Evolutionary conservation across 2,329 filamentous ascomycete genomes (phyloP).

Genomic region (Hymenotorrendiella dingleyae): DNA sequence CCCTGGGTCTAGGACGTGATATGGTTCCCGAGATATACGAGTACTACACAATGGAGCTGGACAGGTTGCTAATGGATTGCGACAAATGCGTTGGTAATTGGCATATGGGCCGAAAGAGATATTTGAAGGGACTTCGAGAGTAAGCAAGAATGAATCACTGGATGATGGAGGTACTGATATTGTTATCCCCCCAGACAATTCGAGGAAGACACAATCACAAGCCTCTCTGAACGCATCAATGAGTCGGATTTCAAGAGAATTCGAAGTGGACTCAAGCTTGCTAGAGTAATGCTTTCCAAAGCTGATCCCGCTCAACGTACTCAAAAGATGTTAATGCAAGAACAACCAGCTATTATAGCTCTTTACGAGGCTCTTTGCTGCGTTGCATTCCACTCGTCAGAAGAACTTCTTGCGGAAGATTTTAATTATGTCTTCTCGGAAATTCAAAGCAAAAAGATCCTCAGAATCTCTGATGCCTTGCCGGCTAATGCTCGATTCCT

Average conservation of each 20-base stretch:
- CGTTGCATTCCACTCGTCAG: constrained; percentile 62
- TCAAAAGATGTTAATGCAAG: constrained; percentile 30
- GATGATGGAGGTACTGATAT: constrained; percentile 7
- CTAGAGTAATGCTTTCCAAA: constrained; percentile 44
- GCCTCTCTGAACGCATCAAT: constrained; percentile 52
- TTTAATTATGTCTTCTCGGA: constrained; percentile 82
- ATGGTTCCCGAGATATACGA: constrained; percentile 52
- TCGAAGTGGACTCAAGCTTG: constrained; percentile 50
- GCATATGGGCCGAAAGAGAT: constrained; percentile 60
- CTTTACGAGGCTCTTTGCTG: constrained; percentile 88
- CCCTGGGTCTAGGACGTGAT: constrained; percentile 61
- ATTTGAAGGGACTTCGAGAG: constrained; percentile 58
- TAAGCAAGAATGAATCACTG: constrained; percentile 32
- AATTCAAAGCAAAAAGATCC: constrained; percentile 70
- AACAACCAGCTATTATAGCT: constrained; percentile 62
- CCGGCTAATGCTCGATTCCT: constrained; percentile 82
- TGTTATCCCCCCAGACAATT: constrained; percentile 21
- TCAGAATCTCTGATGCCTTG: constrained; percentile 69
- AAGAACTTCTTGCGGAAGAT: constrained; percentile 21
- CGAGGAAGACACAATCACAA: constrained; percentile 43
- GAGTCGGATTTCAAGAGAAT: constrained; percentile 57
- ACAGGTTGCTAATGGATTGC: constrained; percentile 55
- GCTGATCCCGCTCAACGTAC: constrained; percentile 22
- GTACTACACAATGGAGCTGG: constrained; percentile 52
- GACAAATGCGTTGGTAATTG: constrained; percentile 68